Percentiles rank a stretch among this genome's conserved stretches.
These are phyloP conservation scores for Pythium insidiosum DNA, from an alignment of 352 stramenopile genomes.

Conservation along the genomic window DNA sequence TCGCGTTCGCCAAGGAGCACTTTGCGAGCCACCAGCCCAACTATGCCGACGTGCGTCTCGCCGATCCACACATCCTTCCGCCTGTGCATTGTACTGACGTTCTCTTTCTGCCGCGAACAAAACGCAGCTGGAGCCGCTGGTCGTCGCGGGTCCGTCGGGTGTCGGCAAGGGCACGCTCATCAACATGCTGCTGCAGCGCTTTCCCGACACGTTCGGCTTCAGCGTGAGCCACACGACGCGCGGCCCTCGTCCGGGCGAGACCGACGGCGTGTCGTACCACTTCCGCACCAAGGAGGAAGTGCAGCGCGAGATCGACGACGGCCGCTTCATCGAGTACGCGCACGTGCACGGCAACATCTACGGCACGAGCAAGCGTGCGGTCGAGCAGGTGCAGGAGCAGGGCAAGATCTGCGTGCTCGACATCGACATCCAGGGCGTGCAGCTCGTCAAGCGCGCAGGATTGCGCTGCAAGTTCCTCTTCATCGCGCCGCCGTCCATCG, in stretches of 20 bases:
- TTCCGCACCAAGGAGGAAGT: constrained; percentile 93
- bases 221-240: constrained; percentile 97
- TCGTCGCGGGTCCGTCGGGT: constrained; percentile 88
- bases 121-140: constrained; percentile 70
- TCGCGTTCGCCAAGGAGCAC: constrained; percentile 69
- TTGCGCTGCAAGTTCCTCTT: constrained; percentile 94
- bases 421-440: constrained; percentile 97
- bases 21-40: constrained; percentile 70
- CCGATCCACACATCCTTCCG: neutral
- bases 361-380: constrained; percentile 90
- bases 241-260: constrained; percentile 88
- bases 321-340: constrained; percentile 96
- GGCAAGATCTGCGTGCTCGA: constrained; percentile 98
- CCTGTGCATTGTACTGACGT: neutral
- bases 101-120: too few relatives aligned
- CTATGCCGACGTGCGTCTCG: constrained; percentile 24
- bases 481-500: constrained; percentile 93
- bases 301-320: constrained; percentile 89
- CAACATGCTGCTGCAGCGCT: constrained; percentile 83
- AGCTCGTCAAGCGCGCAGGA: constrained; percentile 88
- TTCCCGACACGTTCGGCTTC: constrained; percentile 90
- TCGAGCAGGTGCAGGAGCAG: constrained; percentile 88
- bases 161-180: constrained; percentile 97
- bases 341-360: constrained; percentile 98
- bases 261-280: constrained; percentile 96